Base-by-base conservation (phyloP, 768 basidiomycete species). In the Ephemerocybe angulata region DNA sequence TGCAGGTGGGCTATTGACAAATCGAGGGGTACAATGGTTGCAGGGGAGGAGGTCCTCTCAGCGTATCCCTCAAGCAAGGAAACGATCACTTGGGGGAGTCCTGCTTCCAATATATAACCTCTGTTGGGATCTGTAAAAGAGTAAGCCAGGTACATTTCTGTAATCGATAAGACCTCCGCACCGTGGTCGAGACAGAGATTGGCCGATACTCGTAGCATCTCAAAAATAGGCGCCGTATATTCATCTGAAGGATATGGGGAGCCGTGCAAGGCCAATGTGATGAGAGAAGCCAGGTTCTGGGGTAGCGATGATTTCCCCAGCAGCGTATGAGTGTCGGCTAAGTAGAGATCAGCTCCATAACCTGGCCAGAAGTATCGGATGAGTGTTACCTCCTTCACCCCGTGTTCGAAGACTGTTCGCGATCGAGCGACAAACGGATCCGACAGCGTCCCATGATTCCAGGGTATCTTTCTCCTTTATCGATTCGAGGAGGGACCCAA, bases 181-280 rank as follows among this genome's bases (percentile, higher is more conserved):
- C 89, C 84, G 62, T 93, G 89, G 65, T 93, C 89, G 71, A 90
- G 85, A 68, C 88, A 91, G 17, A 93, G 70, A 69, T 93, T 93
- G 12, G 91, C 91, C 24, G 83, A 84, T 13, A 91, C 83, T 54
- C 91, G 80, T 52, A 93, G 78, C 28, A 91, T 70, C 65, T 93
- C 88, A 56, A 80, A 81, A 22, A 85, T 73, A 10, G 80, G 78
- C 8, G 78, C 63, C 48, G 81, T 74, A 55, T 76, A 78, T n/a
- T 68, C 57, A 27, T 75, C 69, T 52, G 66, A 69, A 4, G 83
- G 81, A 43, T 76, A 72, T 19, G 76, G 58, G 4, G 77, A 65
- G 40, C 77, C 81, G 53, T 77, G 72, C 21, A 87, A 70, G 6
- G 85, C 82, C 38, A 76, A 70, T 31, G 76, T 75, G 25, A 91